Conservation (phyloP, 257 asterid genomes). For the Solanum chmielewskii region DNA sequence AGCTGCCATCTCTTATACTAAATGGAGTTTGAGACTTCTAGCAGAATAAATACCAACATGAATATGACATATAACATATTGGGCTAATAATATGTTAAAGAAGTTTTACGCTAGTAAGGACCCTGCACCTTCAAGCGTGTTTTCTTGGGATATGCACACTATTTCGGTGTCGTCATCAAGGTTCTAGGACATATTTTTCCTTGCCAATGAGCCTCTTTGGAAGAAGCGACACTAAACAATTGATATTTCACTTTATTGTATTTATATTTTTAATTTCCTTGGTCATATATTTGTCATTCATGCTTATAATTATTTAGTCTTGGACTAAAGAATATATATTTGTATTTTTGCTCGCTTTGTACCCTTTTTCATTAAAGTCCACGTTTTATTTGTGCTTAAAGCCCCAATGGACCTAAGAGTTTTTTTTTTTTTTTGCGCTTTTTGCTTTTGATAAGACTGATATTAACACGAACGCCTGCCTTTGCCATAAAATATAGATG, state of each 20-base stretch:
- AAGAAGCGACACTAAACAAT: neutral
- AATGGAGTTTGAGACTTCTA: neutral
- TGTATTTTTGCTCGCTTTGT: neutral
- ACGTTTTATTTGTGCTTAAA: neutral
- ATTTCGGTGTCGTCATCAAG: neutral
- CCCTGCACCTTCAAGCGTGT: neutral
- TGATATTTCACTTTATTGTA: no score
- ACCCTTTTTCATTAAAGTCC: neutral
- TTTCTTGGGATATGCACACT: neutral
- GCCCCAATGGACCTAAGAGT: neutral
- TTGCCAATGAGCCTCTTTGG: neutral
- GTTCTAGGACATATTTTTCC: neutral
- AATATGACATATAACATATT: neutral
- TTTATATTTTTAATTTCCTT: neutral
- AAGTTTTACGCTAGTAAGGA: neutral
- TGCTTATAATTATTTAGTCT: neutral
- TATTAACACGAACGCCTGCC: neutral
- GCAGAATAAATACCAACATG: neutral
- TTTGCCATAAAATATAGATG: neutral
- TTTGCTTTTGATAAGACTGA: neutral
- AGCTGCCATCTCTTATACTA: neutral
- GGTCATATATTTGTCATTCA: neutral
- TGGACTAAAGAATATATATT: neutral
- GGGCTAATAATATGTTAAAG: neutral
- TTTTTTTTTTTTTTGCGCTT: no score